A percentile compares a stretch with the other conserved stretches of the same genome.
Evolutionary conservation across 306 rosid species (phyloP).

Genomic region (Cucurbita moschata): DNA sequence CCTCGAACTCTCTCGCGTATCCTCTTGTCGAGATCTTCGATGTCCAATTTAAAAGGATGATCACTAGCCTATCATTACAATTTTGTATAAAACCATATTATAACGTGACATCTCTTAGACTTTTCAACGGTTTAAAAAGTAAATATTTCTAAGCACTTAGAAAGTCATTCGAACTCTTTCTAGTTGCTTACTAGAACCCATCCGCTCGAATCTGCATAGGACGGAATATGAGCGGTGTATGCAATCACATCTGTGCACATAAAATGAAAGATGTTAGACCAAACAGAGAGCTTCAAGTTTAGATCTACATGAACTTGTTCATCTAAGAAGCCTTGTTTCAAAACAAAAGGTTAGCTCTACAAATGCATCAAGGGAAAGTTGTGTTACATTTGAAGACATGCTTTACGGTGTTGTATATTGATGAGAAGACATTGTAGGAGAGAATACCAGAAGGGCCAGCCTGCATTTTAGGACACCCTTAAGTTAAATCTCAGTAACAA

Average conservation of each 20-base stretch:
- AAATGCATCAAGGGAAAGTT: not conserved
- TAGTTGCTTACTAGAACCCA: slow-evolving; percentile 22
- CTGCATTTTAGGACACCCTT: not conserved
- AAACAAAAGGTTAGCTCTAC: not conserved
- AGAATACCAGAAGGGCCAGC: slow-evolving; percentile 24
- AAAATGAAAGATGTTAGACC: not conserved
- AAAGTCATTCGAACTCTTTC: not conserved
- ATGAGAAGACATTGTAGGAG: slow-evolving; percentile 20
- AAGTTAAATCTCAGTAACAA: not conserved
- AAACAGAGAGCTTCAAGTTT: not conserved
- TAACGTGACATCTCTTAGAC: no score
- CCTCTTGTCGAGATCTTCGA: not conserved
- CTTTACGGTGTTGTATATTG: slow-evolving; percentile 19
- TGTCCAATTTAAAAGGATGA: slow-evolving; percentile 10
- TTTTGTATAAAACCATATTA: no score
- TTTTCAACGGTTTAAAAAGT: no score
- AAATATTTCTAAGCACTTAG: no score
- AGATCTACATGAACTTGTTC: no score
- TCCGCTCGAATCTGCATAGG: slow-evolving; percentile 25
- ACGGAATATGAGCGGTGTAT: slow-evolving; percentile 24
- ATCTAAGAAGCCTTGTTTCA: no score
- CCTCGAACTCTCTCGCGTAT: slow-evolving; percentile 13
- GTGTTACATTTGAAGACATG: slow-evolving; percentile 16
- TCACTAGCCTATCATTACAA: slow-evolving; percentile 13
- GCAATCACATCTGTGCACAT: slow-evolving; percentile 20